These are phyloP conservation scores for Syzygium oleosum DNA, from an alignment of 345 rosid genomes.

Conservation along the genomic window DNA sequence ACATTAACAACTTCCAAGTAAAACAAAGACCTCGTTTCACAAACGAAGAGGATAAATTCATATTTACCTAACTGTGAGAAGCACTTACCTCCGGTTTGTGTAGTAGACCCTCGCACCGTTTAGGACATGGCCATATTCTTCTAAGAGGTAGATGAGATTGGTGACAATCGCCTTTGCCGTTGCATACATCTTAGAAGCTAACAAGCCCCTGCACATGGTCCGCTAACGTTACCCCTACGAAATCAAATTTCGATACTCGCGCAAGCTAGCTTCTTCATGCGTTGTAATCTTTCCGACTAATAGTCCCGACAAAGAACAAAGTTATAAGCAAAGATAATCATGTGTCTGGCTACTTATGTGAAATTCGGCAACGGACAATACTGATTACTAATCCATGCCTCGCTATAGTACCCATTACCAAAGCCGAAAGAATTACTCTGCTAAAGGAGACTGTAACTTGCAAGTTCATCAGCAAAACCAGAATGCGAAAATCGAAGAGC, in stretches of 20 bases:
- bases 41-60: not conserved
- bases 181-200: conserved; percentile 74
- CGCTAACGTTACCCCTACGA: not conserved
- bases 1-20: not conserved
- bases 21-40: not conserved
- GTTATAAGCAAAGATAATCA: not conserved
- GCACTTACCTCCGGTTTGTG: conserved; percentile 69
- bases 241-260: not conserved
- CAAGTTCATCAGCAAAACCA: not conserved
- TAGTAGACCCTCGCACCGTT: conserved; percentile 82
- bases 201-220: conserved; percentile 56
- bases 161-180: conserved; percentile 67
- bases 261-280: not conserved
- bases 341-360: not conserved
- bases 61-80: not conserved
- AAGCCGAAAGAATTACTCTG: not conserved
- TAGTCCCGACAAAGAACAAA: not conserved
- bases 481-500: not conserved
- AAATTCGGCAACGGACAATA: not conserved
- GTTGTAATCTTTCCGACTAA: not conserved
- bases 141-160: conserved; percentile 60
- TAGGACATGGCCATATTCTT: conserved; percentile 63
- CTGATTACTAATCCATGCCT: not conserved
- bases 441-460: not conserved
- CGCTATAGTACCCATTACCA: not conserved